These are phyloP conservation scores for Metschnikowia cubensis DNA, from an alignment of 805 yeast species.

Conservation along the genomic window DNA sequence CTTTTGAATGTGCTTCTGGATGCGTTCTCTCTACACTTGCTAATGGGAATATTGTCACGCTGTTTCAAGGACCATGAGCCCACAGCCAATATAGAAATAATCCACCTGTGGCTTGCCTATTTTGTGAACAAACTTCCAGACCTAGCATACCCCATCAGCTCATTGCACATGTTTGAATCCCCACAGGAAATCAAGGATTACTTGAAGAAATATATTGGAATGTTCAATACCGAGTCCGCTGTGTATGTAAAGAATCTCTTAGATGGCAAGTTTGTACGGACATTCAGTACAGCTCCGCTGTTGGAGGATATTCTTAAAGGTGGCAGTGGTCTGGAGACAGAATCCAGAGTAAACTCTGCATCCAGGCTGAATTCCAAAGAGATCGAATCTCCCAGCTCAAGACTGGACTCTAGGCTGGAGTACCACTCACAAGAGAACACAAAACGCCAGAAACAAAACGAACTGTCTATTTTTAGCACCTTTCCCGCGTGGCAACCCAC, in stretches of 20 bases:
- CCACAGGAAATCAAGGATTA: neutral
- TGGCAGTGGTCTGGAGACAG: neutral
- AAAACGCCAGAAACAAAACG: neutral
- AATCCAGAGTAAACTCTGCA: neutral
- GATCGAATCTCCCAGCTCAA: neutral
- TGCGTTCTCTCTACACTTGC: neutral
- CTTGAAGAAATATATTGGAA: neutral
- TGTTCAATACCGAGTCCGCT: neutral
- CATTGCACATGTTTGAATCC: slow-evolving; percentile 3
- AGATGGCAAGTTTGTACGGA: neutral
- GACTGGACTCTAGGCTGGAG: too few relatives aligned
- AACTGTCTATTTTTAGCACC: neutral
- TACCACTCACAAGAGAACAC: neutral
- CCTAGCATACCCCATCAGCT: slow-evolving; percentile 5
- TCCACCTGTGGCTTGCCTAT: slow-evolving; percentile 2
- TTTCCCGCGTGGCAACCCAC: slow-evolving; percentile 1
- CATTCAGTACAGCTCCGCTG: slow-evolving; percentile 9
- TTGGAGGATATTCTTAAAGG: slow-evolving; percentile 6
- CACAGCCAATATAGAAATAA: neutral
- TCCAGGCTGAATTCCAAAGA: neutral
- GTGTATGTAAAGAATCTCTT: neutral
- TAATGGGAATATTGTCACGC: neutral
- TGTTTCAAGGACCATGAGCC: neutral
- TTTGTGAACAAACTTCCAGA: neutral
- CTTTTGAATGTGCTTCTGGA: slow-evolving; percentile 3